Conservation (phyloP, 768 basidiomycete genomes). For the Mycena filopes region DNA sequence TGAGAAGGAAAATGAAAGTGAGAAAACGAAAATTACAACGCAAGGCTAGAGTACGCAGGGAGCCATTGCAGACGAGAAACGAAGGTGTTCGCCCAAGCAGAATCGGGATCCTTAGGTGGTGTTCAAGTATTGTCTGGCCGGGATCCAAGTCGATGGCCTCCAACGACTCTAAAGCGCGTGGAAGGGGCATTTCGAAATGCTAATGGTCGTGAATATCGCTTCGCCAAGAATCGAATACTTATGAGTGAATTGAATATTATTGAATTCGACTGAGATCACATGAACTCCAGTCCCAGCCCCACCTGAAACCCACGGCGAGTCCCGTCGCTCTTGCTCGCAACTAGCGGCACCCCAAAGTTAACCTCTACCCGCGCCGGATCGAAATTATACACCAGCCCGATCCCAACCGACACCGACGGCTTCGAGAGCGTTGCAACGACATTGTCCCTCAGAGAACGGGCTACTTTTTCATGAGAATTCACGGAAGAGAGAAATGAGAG, state of each 20-base stretch:
- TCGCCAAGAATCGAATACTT: no score
- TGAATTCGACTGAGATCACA: conserved; percentile 46
- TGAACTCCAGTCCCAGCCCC: conserved; percentile 75
- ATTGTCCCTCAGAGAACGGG: conserved; percentile 50
- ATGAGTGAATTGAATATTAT: background rate
- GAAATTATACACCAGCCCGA: conserved; percentile 86
- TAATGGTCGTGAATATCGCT: no score
- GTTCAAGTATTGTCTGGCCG: no score
- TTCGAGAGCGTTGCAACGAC: conserved; percentile 52
- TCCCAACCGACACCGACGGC: conserved; percentile 82
- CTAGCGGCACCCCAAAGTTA: conserved; percentile 87
- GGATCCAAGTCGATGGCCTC: no score
- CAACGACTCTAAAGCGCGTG: no score
- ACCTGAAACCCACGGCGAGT: conserved; percentile 68
- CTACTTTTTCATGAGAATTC: conserved; percentile 34
- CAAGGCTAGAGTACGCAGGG: no score
- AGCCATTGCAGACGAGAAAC: no score
- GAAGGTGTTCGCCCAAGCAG: no score
- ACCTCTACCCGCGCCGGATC: conserved; percentile 88
- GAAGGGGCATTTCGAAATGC: no score
- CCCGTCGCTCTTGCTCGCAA: conserved; percentile 69
- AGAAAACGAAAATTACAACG: no score
- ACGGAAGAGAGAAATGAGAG: background rate
- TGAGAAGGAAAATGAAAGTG: no score
- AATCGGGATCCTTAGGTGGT: no score